Evolutionary conservation across 169 alveolate species (phyloP).

Genomic region (Plasmodium gaboni): DNA sequence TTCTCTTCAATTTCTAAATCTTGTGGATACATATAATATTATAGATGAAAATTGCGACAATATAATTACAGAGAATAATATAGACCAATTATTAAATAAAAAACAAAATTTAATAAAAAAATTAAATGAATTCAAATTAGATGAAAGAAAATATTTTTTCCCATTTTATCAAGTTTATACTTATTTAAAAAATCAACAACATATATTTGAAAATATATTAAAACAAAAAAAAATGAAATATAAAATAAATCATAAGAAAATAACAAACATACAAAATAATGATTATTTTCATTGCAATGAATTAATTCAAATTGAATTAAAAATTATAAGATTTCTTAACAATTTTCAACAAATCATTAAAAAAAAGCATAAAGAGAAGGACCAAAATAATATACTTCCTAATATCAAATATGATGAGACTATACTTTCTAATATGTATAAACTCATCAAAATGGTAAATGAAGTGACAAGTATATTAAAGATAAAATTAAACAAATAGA

Average conservation of each 20-base stretch:
- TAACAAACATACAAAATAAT: no score
- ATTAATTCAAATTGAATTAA: slow-evolving; percentile 27
- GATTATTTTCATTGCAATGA: slow-evolving; percentile 11
- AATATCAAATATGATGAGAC: neutral
- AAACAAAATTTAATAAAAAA: slow-evolving; percentile 12
- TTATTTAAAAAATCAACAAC: slow-evolving; percentile 24
- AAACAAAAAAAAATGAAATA: slow-evolving; percentile 13
- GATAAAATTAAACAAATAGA: neutral
- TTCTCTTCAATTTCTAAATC: no score
- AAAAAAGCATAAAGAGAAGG: slow-evolving; percentile 9
- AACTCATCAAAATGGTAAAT: neutral
- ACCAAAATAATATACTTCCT: neutral
- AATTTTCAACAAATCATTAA: slow-evolving; percentile 32
- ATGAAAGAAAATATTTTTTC: slow-evolving; percentile 6
- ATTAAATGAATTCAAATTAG: slow-evolving; percentile 2
- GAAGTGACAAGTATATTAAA: slow-evolving; percentile 16
- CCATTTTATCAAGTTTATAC: slow-evolving; percentile 20
- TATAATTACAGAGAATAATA: neutral
- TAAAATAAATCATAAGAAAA: neutral
- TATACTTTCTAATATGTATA: neutral
- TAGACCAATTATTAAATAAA: slow-evolving; percentile 15
- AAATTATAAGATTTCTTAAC: slow-evolving; percentile 40
- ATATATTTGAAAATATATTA: slow-evolving; percentile 22
- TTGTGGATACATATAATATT: no score
- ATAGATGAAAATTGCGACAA: neutral